These are phyloP conservation scores for Aquilaria agallochum DNA, from an alignment of 441 rosid genomes.

Conservation along the genomic window DNA sequence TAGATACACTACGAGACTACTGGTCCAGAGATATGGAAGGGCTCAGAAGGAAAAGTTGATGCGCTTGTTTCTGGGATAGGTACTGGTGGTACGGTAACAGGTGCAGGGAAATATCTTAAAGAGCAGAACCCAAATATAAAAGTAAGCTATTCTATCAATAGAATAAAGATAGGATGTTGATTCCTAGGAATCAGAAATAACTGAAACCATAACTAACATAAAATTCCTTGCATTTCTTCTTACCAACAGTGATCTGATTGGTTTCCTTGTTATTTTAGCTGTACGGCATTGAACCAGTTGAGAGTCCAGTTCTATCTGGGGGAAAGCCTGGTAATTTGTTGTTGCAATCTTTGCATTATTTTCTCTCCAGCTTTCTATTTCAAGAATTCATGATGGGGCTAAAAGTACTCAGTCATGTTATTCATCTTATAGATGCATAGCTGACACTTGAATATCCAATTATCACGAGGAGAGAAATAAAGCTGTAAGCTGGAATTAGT, in stretches of 20 bases:
- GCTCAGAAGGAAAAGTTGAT: conserved; percentile 52
- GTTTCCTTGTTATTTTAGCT: conserved; percentile 22
- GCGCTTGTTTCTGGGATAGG: conserved; percentile 68
- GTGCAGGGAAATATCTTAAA: conserved; percentile 58
- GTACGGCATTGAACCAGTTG: conserved; percentile 54
- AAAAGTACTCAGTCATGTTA: no score
- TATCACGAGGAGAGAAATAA: background rate
- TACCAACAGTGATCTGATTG: no score
- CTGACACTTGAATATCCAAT: no score
- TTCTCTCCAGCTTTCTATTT: background rate
- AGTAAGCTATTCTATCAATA: conserved; percentile 22
- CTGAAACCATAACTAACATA: no score
- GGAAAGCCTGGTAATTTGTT: conserved; percentile 49
- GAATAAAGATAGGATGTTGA: no score
- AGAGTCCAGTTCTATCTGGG: conserved; percentile 59
- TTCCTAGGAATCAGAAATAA: no score
- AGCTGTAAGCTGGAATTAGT: no score
- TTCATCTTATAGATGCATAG: no score
- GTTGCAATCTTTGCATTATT: no score
- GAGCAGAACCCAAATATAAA: conserved; percentile 57
- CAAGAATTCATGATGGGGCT: no score
- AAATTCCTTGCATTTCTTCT: no score
- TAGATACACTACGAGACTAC: conserved; percentile 48
- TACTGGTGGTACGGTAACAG: conserved; percentile 67
- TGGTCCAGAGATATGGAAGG: conserved; percentile 36